phyloP scores from a whole-genome alignment of 257 asterid genomes.

The Thymus mandschuricus region DNA sequence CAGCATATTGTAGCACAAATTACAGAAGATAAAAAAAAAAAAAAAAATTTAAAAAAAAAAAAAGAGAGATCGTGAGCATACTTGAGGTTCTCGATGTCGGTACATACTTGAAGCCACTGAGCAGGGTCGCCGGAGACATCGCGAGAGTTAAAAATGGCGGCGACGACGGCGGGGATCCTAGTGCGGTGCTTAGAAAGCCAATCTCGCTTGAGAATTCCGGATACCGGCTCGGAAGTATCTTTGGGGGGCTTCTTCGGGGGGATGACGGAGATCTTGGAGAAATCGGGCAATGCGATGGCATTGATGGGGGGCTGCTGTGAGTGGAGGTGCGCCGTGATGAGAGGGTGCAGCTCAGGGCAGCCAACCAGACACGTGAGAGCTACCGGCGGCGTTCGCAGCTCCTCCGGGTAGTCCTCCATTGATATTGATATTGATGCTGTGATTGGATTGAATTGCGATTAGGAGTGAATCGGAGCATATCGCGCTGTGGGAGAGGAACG shows the following conservation, averaged over 20 bases:
- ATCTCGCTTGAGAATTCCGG: slow-evolving; percentile 71
- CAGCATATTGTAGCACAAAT: neutral
- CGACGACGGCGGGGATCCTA: slow-evolving; percentile 84
- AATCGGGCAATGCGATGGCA: slow-evolving; percentile 92
- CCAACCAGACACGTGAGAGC: slow-evolving; percentile 76
- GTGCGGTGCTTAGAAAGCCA: slow-evolving; percentile 97
- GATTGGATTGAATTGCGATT: slow-evolving; percentile 33
- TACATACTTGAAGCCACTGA: slow-evolving; percentile 97
- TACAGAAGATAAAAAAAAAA: neutral
- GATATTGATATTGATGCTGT: neutral
- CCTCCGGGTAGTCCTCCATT: slow-evolving; percentile 95
- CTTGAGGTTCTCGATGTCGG: slow-evolving; percentile 90
- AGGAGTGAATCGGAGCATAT: slow-evolving; percentile 13
- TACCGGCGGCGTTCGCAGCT: slow-evolving; percentile 93
- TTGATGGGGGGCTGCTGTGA: slow-evolving; percentile 86
- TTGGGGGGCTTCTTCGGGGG: slow-evolving; percentile 50
- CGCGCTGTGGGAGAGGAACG: slow-evolving; percentile 13
- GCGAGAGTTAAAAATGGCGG: slow-evolving; percentile 69
- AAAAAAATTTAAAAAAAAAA: neutral
- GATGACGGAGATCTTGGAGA: slow-evolving; percentile 81
- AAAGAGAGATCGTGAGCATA: slow-evolving; percentile 26
- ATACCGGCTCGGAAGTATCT: slow-evolving; percentile 43
- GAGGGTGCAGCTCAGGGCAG: slow-evolving; percentile 74
- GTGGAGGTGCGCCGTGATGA: slow-evolving; percentile 81
- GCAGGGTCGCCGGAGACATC: slow-evolving; percentile 89